A percentile compares a stretch with the other conserved stretches of the same genome.
Conservation (phyloP, 2,329 filamentous ascomycete species). For the Fusarium guadeloupense region DNA sequence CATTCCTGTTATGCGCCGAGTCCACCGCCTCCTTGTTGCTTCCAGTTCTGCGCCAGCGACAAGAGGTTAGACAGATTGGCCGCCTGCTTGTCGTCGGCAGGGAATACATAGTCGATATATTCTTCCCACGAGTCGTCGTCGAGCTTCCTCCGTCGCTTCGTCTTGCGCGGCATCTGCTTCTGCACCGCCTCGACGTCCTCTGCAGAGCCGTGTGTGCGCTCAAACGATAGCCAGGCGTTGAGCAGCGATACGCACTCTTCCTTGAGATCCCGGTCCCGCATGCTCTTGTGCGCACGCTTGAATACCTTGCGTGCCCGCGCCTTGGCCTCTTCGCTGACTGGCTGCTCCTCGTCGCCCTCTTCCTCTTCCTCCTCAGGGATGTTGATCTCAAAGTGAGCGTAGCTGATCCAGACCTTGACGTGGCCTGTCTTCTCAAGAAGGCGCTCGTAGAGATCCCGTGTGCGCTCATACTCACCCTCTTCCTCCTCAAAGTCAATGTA, state of each 20-base stretch:
- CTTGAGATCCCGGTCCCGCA: slow-evolving; percentile 91
- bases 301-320: slow-evolving; percentile 83
- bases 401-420: slow-evolving; percentile 99
- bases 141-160: slow-evolving; percentile 90
- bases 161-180: slow-evolving; percentile 91
- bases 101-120: slow-evolving; percentile 97
- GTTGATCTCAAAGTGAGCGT: slow-evolving; percentile 97
- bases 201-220: slow-evolving; percentile 80
- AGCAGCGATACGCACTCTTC: slow-evolving; percentile 93
- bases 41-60: slow-evolving; percentile 89
- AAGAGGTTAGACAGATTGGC: slow-evolving; percentile 85
- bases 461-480: slow-evolving; percentile 87
- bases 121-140: slow-evolving; percentile 94
- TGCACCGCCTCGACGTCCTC: slow-evolving; percentile 84
- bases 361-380: slow-evolving; percentile 78
- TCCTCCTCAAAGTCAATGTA: slow-evolving; percentile 99
- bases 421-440: slow-evolving; percentile 95
- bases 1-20: slow-evolving; percentile 39
- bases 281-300: slow-evolving; percentile 81
- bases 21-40: slow-evolving; percentile 67
- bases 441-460: slow-evolving; percentile 85
- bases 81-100: slow-evolving; percentile 88
- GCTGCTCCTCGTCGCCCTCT: slow-evolving; percentile 69
- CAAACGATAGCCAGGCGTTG: slow-evolving; percentile 92
- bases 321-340: slow-evolving; percentile 85